A percentile compares a stretch with the other conserved stretches of the same genome.
These are phyloP conservation scores for Diaporthe eres DNA, from an alignment of 2,329 filamentous ascomycete species.

Conservation along the genomic window DNA sequence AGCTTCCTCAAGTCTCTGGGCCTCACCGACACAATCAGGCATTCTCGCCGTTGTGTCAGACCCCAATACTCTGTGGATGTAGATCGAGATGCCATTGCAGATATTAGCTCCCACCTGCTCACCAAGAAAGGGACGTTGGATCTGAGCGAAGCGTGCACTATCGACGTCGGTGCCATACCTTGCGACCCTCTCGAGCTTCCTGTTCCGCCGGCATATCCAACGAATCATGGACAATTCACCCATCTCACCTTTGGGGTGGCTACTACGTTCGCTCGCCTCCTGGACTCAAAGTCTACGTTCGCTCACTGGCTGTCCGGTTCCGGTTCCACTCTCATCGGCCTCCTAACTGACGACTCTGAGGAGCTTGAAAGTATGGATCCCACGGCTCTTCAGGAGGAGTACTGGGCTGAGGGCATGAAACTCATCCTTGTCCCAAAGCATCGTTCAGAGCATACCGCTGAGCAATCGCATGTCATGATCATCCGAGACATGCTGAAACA, in stretches of 20 bases:
- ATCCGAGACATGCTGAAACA: slow-evolving; percentile 57
- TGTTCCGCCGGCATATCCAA: slow-evolving; percentile 25
- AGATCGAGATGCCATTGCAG: slow-evolving; percentile 15
- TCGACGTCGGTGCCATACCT: background rate
- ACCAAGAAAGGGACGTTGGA: background rate
- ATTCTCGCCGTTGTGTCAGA: slow-evolving; percentile 30
- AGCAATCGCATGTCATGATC: slow-evolving; percentile 68
- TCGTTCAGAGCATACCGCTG: slow-evolving; percentile 53
- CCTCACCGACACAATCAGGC: slow-evolving; percentile 28
- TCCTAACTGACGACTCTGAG: slow-evolving; percentile 39
- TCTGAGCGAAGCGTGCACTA: background rate
- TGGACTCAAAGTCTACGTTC: slow-evolving; percentile 27
- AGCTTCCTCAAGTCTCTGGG: slow-evolving; percentile 8
- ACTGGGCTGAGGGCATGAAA: slow-evolving; percentile 50
- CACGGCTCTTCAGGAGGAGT: slow-evolving; percentile 42
- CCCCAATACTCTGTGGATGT: background rate
- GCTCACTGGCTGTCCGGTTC: slow-evolving; percentile 35
- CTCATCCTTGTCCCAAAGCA: slow-evolving; percentile 52
- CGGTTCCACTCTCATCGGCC: slow-evolving; percentile 22
- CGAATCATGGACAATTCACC: slow-evolving; percentile 42
- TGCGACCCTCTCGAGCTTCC: slow-evolving; percentile 34
- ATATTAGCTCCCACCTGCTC: slow-evolving; percentile 18
- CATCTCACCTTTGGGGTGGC: slow-evolving; percentile 36
- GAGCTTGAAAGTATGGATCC: slow-evolving; percentile 1
- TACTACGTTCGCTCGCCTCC: slow-evolving; percentile 28